Base-by-base conservation (phyloP, 257 asterid genomes). In the Solanum neorickii region DNA sequence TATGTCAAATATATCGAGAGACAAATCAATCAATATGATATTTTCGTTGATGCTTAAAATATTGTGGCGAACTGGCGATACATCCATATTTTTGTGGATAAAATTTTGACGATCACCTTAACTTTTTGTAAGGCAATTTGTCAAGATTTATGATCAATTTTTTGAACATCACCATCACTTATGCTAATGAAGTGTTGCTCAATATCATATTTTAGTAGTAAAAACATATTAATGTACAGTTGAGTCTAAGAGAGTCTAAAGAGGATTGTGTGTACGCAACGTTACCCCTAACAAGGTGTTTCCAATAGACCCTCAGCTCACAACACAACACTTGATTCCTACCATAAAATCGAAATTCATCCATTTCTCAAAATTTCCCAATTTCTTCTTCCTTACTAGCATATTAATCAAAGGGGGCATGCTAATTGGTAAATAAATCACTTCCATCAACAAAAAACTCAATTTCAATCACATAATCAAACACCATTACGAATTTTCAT, bases 241-340 rank as follows among this genome's bases (percentile, higher is more conserved):
- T 31, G 33, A 31, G 33, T 31, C 33, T 31, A 31, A 31, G 33
- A 31, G 33, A 3, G 69, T 23, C 29, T 60, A 7, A n/a, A 18
- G 14, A 60, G 13, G 15, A n/a, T 23, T 0, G 29, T 60, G 29
- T n/a, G 12, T 9, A 9, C 3, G 0, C 29, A 60, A 60, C 14
- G 0, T 23, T 23, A 60, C 69, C 29, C 69, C 69, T 60, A 4
- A 31, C 3, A 31, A 31, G 31, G 31, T 23, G 7, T 23, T 23
- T 60, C 29, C 29, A 23, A 60, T 9, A 60, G 3, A 60, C 14
- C 69, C 69, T 23, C 0, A 9, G 3, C 14, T 60, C 69, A 4
- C 29, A 60, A 56, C 7, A 9, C 69, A 23, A 60, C 29, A 60
- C 69, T 56, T 2, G 20, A 56, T 56, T 56, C 65, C 5, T 56